These are phyloP conservation scores for Fraxinus velutina DNA, from an alignment of 305 asterid genomes.

Conservation along the genomic window DNA sequence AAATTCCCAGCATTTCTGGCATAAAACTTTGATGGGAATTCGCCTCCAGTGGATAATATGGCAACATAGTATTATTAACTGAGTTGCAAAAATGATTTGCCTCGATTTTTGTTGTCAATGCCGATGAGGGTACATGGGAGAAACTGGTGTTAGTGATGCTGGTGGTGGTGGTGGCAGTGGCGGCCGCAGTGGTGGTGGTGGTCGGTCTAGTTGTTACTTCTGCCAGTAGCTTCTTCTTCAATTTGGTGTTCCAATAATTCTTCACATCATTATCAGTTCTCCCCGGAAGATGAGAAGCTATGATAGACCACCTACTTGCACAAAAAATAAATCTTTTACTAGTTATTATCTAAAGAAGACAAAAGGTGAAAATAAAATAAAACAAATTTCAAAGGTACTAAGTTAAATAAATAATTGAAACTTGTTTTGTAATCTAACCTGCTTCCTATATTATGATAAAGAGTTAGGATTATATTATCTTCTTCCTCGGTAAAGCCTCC, in stretches of 20 bases:
- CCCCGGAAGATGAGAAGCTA: conserved; percentile 59
- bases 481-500: conserved; percentile 70
- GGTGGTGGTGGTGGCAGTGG: background rate
- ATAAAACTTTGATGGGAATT: background rate
- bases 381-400: background rate
- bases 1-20: conserved; percentile 16
- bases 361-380: background rate
- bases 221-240: conserved; percentile 50
- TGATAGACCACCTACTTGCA: conserved; percentile 60
- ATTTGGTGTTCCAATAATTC: conserved; percentile 68
- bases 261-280: conserved; percentile 77
- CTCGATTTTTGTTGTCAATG: background rate
- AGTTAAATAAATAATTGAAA: background rate
- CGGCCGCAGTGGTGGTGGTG: background rate
- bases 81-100: conserved; percentile 7
- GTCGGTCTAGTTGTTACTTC: background rate
- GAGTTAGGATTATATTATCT: conserved; percentile 45
- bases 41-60: conserved; percentile 15
- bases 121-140: background rate
- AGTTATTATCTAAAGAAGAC: background rate
- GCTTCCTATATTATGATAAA: conserved; percentile 60
- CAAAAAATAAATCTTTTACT: background rate
- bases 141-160: background rate
- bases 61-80: background rate
- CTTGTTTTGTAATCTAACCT: conserved; percentile 28